A percentile compares a stretch with the other conserved stretches of the same genome.
These are phyloP conservation scores for Chalciporus sp. DNA, from an alignment of 1,284 basidiomycete species.

Conservation along the genomic window DNA sequence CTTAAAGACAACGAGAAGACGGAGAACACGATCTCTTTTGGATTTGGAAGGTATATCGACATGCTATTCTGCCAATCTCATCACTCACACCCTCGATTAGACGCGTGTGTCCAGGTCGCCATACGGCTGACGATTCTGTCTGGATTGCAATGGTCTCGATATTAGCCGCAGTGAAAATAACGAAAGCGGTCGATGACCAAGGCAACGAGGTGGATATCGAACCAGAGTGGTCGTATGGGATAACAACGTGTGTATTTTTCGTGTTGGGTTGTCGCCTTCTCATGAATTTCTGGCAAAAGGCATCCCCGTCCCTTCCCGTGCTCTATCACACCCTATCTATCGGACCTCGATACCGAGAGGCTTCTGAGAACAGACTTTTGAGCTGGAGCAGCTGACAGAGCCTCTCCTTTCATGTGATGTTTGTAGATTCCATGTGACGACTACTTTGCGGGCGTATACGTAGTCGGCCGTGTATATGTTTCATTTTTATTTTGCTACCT, in stretches of 20 bases:
- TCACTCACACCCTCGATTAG: neutral
- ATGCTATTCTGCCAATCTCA: neutral
- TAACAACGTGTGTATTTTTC: conserved; percentile 14
- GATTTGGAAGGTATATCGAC: conserved; percentile 42
- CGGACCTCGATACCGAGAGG: conserved; percentile 1
- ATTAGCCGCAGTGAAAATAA: conserved; percentile 23
- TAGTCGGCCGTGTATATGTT: too few relatives aligned
- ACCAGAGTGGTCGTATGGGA: conserved; percentile 15
- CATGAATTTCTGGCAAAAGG: conserved; percentile 11
- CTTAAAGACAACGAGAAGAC: conserved; percentile 37
- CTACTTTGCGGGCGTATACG: too few relatives aligned
- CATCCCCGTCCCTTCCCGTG: conserved; percentile 27
- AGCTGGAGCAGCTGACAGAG: too few relatives aligned
- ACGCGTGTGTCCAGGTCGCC: conserved; percentile 32
- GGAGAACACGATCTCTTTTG: conserved; percentile 38
- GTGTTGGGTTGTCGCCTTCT: neutral
- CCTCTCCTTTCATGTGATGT: too few relatives aligned
- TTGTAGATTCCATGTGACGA: too few relatives aligned
- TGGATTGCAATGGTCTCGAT: conserved; percentile 28
- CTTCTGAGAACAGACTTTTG: neutral
- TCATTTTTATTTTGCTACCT: too few relatives aligned
- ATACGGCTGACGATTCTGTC: conserved; percentile 25
- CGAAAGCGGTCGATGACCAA: conserved; percentile 16
- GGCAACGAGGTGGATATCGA: conserved; percentile 24
- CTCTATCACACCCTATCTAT: conserved; percentile 10